Percentiles rank a stretch among this genome's conserved stretches.
Conservation (phyloP, 306 rosid species). For the Purshia tridentata region DNA sequence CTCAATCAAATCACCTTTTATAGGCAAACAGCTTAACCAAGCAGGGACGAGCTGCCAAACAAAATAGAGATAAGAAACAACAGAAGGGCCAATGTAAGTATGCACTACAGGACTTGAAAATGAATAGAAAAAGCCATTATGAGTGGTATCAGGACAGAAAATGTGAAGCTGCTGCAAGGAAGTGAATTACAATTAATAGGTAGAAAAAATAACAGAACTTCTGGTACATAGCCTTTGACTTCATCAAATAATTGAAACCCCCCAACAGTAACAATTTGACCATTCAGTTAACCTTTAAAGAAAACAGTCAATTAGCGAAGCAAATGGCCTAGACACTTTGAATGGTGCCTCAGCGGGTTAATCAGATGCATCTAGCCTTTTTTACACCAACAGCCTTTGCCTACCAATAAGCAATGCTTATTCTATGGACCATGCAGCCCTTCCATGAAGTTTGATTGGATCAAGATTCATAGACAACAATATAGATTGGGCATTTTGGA, state of each 20-base stretch:
- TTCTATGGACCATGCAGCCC: neutral
- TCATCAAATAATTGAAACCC: neutral
- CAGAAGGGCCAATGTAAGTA: neutral
- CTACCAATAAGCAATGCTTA: neutral
- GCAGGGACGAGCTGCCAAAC: slow-evolving; percentile 63
- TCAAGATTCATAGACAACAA: too few species aligned
- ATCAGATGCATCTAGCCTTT: neutral
- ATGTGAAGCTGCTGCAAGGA: neutral
- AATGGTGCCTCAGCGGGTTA: neutral
- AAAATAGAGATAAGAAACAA: slow-evolving; percentile 8
- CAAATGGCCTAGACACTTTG: neutral
- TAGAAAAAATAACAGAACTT: neutral
- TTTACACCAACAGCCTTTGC: neutral
- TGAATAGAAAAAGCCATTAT: neutral
- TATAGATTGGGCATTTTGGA: neutral
- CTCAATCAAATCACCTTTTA: slow-evolving; percentile 72
- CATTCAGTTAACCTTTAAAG: neutral
- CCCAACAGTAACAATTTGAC: neutral
- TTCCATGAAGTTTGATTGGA: neutral
- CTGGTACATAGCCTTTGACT: too few species aligned
- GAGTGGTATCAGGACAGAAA: neutral
- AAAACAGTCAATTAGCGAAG: neutral
- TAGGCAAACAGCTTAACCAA: slow-evolving; percentile 67
- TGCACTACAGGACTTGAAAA: neutral
- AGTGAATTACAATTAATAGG: too few species aligned